Evolutionary conservation across 139 green algal species (phyloP), one percentile per base, ranked within the genome.

Genomic region (Microglena sp.): DNA sequence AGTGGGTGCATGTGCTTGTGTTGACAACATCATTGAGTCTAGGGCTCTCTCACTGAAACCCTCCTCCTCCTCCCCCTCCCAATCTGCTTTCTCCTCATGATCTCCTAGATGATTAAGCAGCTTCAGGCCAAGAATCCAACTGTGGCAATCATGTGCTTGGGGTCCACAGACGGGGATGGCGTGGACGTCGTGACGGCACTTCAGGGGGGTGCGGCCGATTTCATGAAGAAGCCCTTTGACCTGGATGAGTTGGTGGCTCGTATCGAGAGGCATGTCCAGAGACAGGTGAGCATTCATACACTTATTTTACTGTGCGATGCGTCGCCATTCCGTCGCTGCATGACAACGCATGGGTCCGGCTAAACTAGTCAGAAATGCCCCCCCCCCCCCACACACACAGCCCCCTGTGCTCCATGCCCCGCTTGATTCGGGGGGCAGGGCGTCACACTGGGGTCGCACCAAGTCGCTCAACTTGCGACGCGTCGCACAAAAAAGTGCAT

Each of bases 251-350:
- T 78, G 32, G 53, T 78, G 27, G 72, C 72, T 15, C 60, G 72
- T 8, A 68, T 78, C 59, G 72, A 71, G 55, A 57, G 72, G 21
- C 72, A 78, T 60, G 72, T 78, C n/a, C 72, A 74, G 54, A 33
- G 72, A 33, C 69, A 72, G 66, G 66, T 72, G 66, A 18, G 66
- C 50, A 6, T 26, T n/a, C n/a, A n/a, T n/a, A n/a, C n/a, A n/a
- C n/a, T n/a, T n/a, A n/a, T n/a, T n/a, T n/a, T n/a, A n/a, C n/a
- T n/a, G n/a, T n/a, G n/a, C n/a, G n/a, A n/a, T n/a, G n/a, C n/a
- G n/a, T n/a, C n/a, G n/a, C n/a, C n/a, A n/a, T n/a, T n/a, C n/a
- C n/a, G n/a, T n/a, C n/a, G n/a, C n/a, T n/a, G n/a, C n/a, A n/a
- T n/a, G n/a, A n/a, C n/a, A n/a, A n/a, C n/a, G n/a, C n/a, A n/a